These are phyloP conservation scores for Coprinellus micaceus DNA, from an alignment of 768 basidiomycete species.

Conservation along the genomic window DNA sequence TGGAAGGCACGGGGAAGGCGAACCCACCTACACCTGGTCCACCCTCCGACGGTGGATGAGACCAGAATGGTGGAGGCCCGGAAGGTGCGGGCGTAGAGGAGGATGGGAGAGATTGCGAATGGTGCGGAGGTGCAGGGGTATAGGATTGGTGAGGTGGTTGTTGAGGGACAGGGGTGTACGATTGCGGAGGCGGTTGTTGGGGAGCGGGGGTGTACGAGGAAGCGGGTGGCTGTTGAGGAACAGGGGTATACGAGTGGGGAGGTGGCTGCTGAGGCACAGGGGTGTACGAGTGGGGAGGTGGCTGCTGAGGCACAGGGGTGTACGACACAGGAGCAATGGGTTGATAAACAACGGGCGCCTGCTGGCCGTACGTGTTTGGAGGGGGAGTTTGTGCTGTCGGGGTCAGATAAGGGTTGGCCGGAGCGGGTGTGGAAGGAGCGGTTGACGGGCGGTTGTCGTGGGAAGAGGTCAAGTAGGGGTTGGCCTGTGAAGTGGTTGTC, in stretches of 20 bases:
- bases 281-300: not conserved
- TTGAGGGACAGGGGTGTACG: too few species aligned
- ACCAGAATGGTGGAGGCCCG: slow-evolving; percentile 17
- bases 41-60: slow-evolving; percentile 7
- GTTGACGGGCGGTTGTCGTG: not conserved
- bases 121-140: slow-evolving; percentile 2
- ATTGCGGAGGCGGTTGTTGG: too few species aligned
- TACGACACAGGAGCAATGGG: not conserved
- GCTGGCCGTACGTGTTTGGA: not conserved
- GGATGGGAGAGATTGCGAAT: not conserved
- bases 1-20: slow-evolving; percentile 32
- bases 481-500: slow-evolving; percentile 19
- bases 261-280: not conserved
- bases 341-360: not conserved
- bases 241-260: not conserved
- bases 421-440: not conserved
- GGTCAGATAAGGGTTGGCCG: not conserved
- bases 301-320: not conserved
- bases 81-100: not conserved
- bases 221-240: not conserved
- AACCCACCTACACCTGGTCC: slow-evolving; percentile 15
- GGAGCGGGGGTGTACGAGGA: not conserved
- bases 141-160: not conserved
- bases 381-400: not conserved
- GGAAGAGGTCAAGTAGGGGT: slow-evolving; percentile 13